Percentiles rank a stretch among this genome's conserved stretches.
Evolutionary conservation across 176 grass and related monocot genomes (phyloP).

Genomic region (Elymus sibiricus): DNA sequence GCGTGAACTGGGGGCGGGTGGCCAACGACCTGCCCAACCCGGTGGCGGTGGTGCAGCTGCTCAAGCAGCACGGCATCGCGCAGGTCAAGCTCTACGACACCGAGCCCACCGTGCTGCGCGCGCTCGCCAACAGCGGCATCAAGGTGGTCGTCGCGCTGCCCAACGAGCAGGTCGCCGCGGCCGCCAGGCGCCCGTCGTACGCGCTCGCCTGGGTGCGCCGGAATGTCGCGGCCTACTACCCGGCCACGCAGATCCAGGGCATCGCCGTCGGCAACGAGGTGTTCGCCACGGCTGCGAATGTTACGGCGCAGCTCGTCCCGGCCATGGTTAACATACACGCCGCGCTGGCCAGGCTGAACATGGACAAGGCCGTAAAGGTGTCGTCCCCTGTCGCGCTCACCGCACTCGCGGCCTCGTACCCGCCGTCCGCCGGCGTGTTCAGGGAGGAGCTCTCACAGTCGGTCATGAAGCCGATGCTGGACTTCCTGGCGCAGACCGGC

Average conservation of each 20-base stretch:
- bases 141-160: constrained; percentile 74
- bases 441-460: constrained; percentile 52
- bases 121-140: constrained; percentile 61
- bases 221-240: constrained; percentile 74
- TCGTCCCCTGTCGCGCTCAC: constrained; percentile 87
- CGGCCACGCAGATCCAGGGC: constrained; percentile 70
- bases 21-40: constrained; percentile 75
- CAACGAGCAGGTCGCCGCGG: constrained; percentile 61
- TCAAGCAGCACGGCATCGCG: constrained; percentile 63
- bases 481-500: constrained; percentile 50
- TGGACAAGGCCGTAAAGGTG: constrained; percentile 75
- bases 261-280: constrained; percentile 91
- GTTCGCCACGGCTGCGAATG: constrained; percentile 61
- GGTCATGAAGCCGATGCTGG: constrained; percentile 81
- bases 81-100: constrained; percentile 93
- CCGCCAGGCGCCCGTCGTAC: constrained; percentile 32
- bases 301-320: constrained; percentile 46
- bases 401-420: constrained; percentile 70
- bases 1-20: constrained; percentile 89
- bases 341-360: constrained; percentile 21
- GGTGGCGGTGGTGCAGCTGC: constrained; percentile 64
- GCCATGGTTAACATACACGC: constrained; percentile 67
- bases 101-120: constrained; percentile 56
- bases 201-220: constrained; percentile 70
- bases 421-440: constrained; percentile 71